Evolutionary conservation across 345 rosid genomes (phyloP).

Genomic region (Raphanus sativus): DNA sequence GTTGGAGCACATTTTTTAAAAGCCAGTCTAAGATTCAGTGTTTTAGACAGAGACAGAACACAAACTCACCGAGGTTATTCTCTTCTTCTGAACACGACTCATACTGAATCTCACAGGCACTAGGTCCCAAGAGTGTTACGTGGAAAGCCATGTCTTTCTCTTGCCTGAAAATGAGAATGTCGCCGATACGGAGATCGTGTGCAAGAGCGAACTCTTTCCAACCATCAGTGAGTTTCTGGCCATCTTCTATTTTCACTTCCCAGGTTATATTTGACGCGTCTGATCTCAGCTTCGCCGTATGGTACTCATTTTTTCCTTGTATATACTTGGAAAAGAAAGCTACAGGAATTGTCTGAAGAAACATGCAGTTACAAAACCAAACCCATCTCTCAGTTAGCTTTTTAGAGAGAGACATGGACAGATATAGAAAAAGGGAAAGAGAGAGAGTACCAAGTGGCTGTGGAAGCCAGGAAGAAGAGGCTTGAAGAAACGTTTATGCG

Average conservation of each 20-base stretch:
- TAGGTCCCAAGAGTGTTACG: constrained; percentile 17
- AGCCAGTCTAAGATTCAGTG: neutral
- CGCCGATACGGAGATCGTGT: constrained; percentile 24
- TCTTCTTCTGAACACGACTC: neutral
- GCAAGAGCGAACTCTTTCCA: constrained; percentile 26
- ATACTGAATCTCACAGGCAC: constrained; percentile 23
- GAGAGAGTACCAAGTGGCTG: constrained; percentile 3
- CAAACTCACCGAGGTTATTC: constrained; percentile 6
- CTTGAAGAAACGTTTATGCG: constrained; percentile 21
- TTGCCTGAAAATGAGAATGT: constrained; percentile 17
- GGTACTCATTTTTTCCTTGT: constrained; percentile 1
- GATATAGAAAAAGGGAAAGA: neutral
- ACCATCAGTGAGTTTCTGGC: constrained; percentile 18
- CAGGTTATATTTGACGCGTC: constrained; percentile 4
- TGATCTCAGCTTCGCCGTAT: constrained; percentile 18
- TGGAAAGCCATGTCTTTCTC: constrained; percentile 17
- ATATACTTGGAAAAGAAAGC: constrained; percentile 11
- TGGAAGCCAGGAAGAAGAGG: constrained; percentile 31
- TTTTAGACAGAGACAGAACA: neutral
- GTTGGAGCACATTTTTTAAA: neutral
- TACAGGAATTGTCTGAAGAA: constrained; percentile 20
- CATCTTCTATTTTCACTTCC: constrained; percentile 31
- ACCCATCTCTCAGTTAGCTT: neutral
- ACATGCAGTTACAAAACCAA: constrained; percentile 13
- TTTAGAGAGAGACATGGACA: neutral